Evolutionary conservation across 2,329 filamentous ascomycete species (phyloP), one percentile per base, ranked within the genome.

Genomic region (Colletotrichum neosansevieriae): DNA sequence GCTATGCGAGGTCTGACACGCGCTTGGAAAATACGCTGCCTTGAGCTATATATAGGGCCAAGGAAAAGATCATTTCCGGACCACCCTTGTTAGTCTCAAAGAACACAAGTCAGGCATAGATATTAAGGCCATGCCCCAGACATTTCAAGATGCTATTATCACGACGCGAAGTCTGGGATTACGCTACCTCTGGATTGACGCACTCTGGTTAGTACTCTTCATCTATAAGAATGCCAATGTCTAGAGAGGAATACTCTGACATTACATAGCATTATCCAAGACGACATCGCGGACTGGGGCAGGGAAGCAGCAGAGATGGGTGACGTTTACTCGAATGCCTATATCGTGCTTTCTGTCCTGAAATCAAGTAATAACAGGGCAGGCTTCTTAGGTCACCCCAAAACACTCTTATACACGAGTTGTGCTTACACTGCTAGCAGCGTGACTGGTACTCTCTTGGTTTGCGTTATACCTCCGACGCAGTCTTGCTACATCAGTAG

Each of bases 171-270:
- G 15, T n/a, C 50, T 73, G 40, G 68, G 64, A 6, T 10, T 70
- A 5, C 65, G 58, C 24, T 70, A 72, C 29, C 63, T 74, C 2
- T 74, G 72, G 72, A 54, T 74, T 21, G 72, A 74, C 54, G 44
- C 71, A 9, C 59, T 72, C 6, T 74, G 72, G 38, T 42, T 3
- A 42, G 38, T 42, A 42, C 6, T 3, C n/a, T 13, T 42, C 12
- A 15, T 11, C 6, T 4, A 42, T n/a, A 15, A 42, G 38, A 13
- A 13, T 13, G 38, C 38, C 12, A 42, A 15, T 42, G 38, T 15
- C 38, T n/a, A 5, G 6, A 15, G 6, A 13, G 12, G 10, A 42
- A 15, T 4, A 42, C 12, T 12, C 38, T 42, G 12, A 42, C 7
- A 42, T 42, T 4, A 42, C 12, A 13, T 42, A 42, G 38, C 63